phyloP scores from a whole-genome alignment of 495 filamentous ascomycete species.

The Podospora anserina region DNA sequence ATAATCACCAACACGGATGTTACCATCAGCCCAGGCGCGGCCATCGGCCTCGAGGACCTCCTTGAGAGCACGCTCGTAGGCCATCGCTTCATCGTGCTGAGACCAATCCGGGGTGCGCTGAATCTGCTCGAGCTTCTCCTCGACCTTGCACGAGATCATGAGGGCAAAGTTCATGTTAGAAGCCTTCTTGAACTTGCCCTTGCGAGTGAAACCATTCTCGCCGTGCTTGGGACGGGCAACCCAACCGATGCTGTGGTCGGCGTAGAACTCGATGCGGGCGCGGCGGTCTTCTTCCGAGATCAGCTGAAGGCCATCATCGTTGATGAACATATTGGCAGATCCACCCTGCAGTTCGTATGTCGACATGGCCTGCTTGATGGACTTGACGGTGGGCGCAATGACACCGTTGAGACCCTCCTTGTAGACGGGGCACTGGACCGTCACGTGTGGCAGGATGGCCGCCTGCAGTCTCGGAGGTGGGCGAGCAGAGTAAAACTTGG shows the following conservation, averaged over 20 bases:
- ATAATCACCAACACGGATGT: constrained; percentile 76
- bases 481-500: constrained; percentile 71
- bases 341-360: constrained; percentile 79
- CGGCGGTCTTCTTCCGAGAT: constrained; percentile 62
- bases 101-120: constrained; percentile 60
- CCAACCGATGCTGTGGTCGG: constrained; percentile 78
- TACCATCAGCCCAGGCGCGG: constrained; percentile 75
- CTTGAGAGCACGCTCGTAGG: constrained; percentile 64
- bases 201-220: constrained; percentile 58
- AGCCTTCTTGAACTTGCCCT: constrained; percentile 71
- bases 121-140: constrained; percentile 60
- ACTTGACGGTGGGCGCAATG: constrained; percentile 65
- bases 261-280: constrained; percentile 64
- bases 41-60: constrained; percentile 68
- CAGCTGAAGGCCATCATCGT: constrained; percentile 75
- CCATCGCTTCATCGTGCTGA: constrained; percentile 65
- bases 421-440: constrained; percentile 70
- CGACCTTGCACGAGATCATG: constrained; percentile 70
- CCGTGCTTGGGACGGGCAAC: constrained; percentile 65
- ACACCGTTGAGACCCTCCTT: constrained; percentile 65
- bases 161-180: constrained; percentile 84
- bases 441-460: constrained; percentile 60
- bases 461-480: constrained; percentile 56
- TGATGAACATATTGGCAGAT: constrained; percentile 77
- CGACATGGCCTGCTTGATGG: constrained; percentile 69